phyloP scores from a whole-genome alignment of 2,329 filamentous ascomycete species.

The Bisporella sp. region DNA sequence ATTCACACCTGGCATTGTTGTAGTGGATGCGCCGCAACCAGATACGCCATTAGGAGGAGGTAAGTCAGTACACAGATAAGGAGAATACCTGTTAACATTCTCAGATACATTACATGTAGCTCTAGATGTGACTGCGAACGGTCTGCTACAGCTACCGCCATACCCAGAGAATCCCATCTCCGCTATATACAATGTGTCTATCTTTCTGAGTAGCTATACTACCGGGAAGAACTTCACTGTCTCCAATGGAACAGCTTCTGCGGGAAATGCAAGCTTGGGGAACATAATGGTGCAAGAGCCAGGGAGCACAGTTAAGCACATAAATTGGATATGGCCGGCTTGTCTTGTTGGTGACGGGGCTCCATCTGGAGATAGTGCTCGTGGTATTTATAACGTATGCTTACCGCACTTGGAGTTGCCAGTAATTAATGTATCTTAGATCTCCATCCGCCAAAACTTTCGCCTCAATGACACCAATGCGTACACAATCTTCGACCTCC shows the following conservation, averaged over 20 bases:
- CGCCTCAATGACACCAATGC: slow-evolving; percentile 55
- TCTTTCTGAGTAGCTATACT: slow-evolving; percentile 60
- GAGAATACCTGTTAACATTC: slow-evolving; percentile 6
- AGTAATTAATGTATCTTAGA: slow-evolving; percentile 30
- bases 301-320: slow-evolving; percentile 65
- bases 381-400: slow-evolving; percentile 54
- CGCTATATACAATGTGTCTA: slow-evolving; percentile 55
- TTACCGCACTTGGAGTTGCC: background rate
- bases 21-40: slow-evolving; percentile 60
- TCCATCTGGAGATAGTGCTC: slow-evolving; percentile 36
- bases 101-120: slow-evolving; percentile 51
- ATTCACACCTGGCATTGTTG: slow-evolving; percentile 60
- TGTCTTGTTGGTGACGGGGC: slow-evolving; percentile 54
- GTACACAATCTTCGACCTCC: slow-evolving; percentile 66
- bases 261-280: slow-evolving; percentile 46
- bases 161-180: slow-evolving; percentile 46
- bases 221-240: slow-evolving; percentile 62
- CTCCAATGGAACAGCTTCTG: slow-evolving; percentile 51
- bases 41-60: slow-evolving; percentile 57
- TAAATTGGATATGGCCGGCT: slow-evolving; percentile 65
- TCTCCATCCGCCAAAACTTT: slow-evolving; percentile 66
- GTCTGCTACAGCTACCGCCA: slow-evolving; percentile 52
- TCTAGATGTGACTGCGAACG: slow-evolving; percentile 60
- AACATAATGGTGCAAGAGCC: slow-evolving; percentile 58
- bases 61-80: slow-evolving; percentile 28